Base-by-base conservation (phyloP, 305 asterid species). In the Solanum hybrid region DNA sequence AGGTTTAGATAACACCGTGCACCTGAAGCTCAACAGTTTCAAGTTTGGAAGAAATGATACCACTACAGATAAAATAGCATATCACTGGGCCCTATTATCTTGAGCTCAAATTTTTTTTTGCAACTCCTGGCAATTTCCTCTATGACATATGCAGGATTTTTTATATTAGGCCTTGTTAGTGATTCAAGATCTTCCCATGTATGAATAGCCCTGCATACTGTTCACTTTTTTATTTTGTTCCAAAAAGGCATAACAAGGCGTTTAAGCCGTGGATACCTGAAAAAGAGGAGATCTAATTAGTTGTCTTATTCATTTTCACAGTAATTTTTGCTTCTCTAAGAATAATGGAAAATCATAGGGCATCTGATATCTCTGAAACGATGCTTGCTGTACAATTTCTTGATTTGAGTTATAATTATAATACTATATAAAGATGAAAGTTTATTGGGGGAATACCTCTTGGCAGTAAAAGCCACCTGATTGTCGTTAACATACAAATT, bases 1-100 rank as follows among this genome's bases (percentile, higher is more conserved):
- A 2, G 93, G 96, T 93, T 89, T 94, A 17, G 86, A 88, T 80
- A 96, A 77, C 80, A 91, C 87, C 0, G 97, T 91, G 92, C 99
- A 96, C 20, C 97, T 95, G 17, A 96, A 91, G 77, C 98, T 96
- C 83, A 94, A 92, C 31, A 95, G 93, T 92, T 96, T 95, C 79
- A 96, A 87, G 93, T 91, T 92, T 4, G 98, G 98, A 76, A 96
- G 93, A 81, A n/a, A 93, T 12, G 80, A 79, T 6, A 91, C 94
- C 1, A 96, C 1, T 45, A 1, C 8, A 5, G 22, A 14, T 45
- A 14, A 45, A 14, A 45, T 14, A 45, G 8, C 22, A 45, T 45
- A 45, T 14, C 65, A 45, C 65, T 4, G 8, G 22, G 8, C 61
- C 22, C 22, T 45, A 45, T 14, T 14, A 45, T 45, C 96, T 95